These are phyloP conservation scores for Sordariomycetes sp. DNA, from an alignment of 2,329 filamentous ascomycete species.

Conservation along the genomic window DNA sequence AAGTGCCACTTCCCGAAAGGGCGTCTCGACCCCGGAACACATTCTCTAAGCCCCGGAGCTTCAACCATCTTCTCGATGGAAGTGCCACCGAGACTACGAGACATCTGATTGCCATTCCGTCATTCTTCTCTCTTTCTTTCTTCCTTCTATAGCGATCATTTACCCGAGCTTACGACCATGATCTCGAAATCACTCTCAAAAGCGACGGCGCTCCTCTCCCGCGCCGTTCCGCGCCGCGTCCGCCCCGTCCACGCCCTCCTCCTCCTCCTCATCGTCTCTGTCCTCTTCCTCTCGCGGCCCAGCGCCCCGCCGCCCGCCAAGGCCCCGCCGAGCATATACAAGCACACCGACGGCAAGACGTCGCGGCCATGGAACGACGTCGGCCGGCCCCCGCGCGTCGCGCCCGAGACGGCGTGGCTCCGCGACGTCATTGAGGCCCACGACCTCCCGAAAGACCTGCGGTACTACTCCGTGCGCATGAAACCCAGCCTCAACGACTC, in stretches of 20 bases:
- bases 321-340: conserved; percentile 4
- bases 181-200: background rate
- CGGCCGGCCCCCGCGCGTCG: conserved; percentile 15
- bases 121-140: background rate
- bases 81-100: background rate
- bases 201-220: conserved; percentile 1
- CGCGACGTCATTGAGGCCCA: conserved; percentile 18
- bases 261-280: conserved; percentile 7
- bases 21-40: background rate
- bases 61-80: background rate
- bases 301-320: background rate
- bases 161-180: background rate
- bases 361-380: conserved; percentile 18
- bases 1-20: background rate
- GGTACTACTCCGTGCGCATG: conserved; percentile 4
- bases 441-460: conserved; percentile 12
- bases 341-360: conserved; percentile 7
- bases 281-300: conserved; percentile 8
- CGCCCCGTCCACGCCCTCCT: conserved; percentile 7
- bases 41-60: background rate
- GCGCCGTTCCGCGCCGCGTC: conserved; percentile 7
- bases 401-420: conserved; percentile 17
- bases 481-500: conserved; percentile 2
- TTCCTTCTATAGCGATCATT: background rate
- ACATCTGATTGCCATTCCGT: background rate